A percentile compares a stretch with the other conserved stretches of the same genome.
These are phyloP conservation scores for Typha latifolia DNA, from an alignment of 176 grass and related monocot species.

Conservation along the genomic window DNA sequence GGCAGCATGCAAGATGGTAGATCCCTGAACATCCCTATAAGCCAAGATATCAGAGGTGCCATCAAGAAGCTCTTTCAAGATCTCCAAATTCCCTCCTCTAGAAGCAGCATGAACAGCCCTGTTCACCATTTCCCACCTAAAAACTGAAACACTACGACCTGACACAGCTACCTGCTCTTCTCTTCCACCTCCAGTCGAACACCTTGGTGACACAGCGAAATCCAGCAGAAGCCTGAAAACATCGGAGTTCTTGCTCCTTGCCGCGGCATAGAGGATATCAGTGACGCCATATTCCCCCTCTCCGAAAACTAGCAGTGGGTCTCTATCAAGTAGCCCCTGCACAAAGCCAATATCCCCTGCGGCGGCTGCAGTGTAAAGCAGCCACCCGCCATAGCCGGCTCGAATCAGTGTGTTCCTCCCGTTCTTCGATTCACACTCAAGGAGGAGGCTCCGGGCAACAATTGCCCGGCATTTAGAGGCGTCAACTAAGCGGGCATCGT, in stretches of 20 bases:
- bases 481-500: conserved; percentile 48
- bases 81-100: conserved; percentile 67
- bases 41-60: conserved; percentile 34
- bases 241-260: conserved; percentile 43
- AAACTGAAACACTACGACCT: conserved; percentile 23
- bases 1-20: conserved; percentile 73
- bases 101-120: conserved; percentile 67
- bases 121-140: conserved; percentile 74
- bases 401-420: conserved; percentile 63
- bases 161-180: not conserved
- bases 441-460: conserved; percentile 43
- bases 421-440: conserved; percentile 67
- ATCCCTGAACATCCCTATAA: conserved; percentile 68
- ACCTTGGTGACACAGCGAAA: conserved; percentile 50
- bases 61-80: conserved; percentile 58
- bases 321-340: conserved; percentile 59
- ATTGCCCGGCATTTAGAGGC: conserved; percentile 43
- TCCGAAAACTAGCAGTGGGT: conserved; percentile 71
- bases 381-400: conserved; percentile 87
- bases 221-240: conserved; percentile 67
- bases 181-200: conserved; percentile 12
- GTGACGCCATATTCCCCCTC: conserved; percentile 98
- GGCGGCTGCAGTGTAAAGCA: conserved; percentile 76
- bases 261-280: conserved; percentile 72
- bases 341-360: conserved; percentile 66